These are phyloP conservation scores for Termitomyces sp. DNA, from an alignment of 768 basidiomycete species.

Conservation along the genomic window DNA sequence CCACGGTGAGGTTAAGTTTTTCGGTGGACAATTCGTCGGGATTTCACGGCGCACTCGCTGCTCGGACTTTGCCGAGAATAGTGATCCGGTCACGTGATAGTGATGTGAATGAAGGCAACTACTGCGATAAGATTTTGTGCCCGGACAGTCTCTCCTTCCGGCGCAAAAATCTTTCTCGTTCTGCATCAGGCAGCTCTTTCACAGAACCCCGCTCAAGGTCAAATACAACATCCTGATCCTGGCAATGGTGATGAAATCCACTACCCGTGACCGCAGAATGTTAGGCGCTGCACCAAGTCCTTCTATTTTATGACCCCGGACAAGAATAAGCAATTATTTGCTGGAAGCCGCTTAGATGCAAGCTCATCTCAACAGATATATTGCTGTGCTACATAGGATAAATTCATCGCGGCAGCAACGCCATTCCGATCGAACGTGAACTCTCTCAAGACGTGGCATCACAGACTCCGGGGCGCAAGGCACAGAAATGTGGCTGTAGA, in stretches of 20 bases:
- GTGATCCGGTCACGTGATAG: conserved; percentile 6
- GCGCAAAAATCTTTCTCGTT: too few relatives aligned
- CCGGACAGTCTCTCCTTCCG: too few relatives aligned
- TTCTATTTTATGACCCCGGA: too few relatives aligned
- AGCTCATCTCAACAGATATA: not conserved
- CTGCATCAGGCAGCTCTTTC: too few relatives aligned
- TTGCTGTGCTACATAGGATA: too few relatives aligned
- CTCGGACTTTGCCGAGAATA: conserved; percentile 6
- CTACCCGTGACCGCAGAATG: too few relatives aligned
- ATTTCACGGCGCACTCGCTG: conserved; percentile 13
- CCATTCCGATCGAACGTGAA: not conserved
- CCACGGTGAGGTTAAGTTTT: conserved; percentile 14
- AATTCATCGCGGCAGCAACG: not conserved
- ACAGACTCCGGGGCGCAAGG: conserved; percentile 40
- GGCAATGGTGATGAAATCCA: too few relatives aligned
- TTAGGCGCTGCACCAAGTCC: too few relatives aligned
- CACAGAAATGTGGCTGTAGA: conserved; percentile 57
- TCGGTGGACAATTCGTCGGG: conserved; percentile 8
- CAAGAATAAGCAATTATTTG: not conserved
- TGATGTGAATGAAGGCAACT: too few relatives aligned
- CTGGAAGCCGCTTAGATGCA: conserved; percentile 1
- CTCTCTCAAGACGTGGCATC: conserved; percentile 18
- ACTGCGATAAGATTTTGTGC: too few relatives aligned
- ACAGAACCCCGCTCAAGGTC: too few relatives aligned
- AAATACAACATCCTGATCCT: too few relatives aligned